Evolutionary conservation across 2,329 filamentous ascomycete species (phyloP), one percentile per base, ranked within the genome.

Genomic region (Cyphellophora attinorum): DNA sequence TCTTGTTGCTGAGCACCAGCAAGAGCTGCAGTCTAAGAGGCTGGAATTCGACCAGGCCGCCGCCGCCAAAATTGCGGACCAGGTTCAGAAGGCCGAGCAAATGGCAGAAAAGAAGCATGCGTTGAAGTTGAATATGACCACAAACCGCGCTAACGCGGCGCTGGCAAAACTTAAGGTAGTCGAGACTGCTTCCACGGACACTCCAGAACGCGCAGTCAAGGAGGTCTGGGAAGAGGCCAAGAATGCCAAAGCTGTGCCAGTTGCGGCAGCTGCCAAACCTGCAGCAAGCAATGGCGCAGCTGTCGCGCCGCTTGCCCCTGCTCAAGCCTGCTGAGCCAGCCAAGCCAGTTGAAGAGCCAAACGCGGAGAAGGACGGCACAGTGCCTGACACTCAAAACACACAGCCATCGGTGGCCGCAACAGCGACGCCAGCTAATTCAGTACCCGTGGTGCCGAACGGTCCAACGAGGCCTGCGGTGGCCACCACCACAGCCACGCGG

Each of bases 201-300:
- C 88, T 1, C 89, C 89, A 0, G 70, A 89, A 49, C 79, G 77
- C 53, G 76, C 86, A 1, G 85, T 96, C 3, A 74, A 66, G 6
- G 86, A 95, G 57, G 88, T 95, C 1, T 95, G 85, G 83, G 77
- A 81, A 44, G 64, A 83, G 35, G 86, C 81, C 0, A 88, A 89
- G 59, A 66, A 61, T 34, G 72, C 76, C 8, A 81, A 75, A 53
- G 65, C 72, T 35, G 45, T 58, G 13, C 55, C 65, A 13, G 50
- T 55, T 25, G 49, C 50, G 16, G 60, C 54, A 42, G 52, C 55
- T 12, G 35, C 44, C 5, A 45, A 50, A 31, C 42, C 47, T 19
- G 31, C 49, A 34, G 35, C 36, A 35, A 18, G 40, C n/a, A 28
- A 39, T 17, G 25, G 38, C 10, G 29, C 32, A n/a, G 33, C 38